Evolutionary conservation across 495 filamentous ascomycete species (phyloP), one percentile per base, ranked within the genome.

Genomic region (Apiosordaria backusii): DNA sequence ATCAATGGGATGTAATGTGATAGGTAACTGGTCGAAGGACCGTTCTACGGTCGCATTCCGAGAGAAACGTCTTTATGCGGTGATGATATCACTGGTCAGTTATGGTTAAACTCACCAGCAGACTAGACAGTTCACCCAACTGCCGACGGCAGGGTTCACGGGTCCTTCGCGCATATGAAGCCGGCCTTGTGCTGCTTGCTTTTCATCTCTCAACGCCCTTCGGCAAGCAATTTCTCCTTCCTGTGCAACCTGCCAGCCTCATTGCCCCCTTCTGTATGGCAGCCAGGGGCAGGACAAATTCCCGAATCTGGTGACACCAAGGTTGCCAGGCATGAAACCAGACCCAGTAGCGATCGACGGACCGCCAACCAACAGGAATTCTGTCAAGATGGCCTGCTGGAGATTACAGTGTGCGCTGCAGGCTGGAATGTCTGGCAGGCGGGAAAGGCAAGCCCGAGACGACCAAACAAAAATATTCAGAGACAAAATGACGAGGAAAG

Each of bases 321-420:
- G 40, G 50, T 3, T 29, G 7, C 4, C 13, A 21, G 45, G 35
- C 59, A 62, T 66, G 59, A 66, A 57, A 66, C 52, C n/a, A 21
- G 52, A 7, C 52, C 52, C 52, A 65, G 54, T 22, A 69, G 59
- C 24, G 67, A 69, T 66, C 67, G 60, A 55, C 60, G 45, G 63
- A 18, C 53, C 18, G 25, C 60, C 25, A 65, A 19, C 60, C 54
- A 63, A 60, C 35, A 50, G 53, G 21, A 64, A 57, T 64, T 21
- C n/a, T 21, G 21, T 55, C n/a, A n/a, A n/a, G n/a, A n/a, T n/a
- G n/a, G n/a, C n/a, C n/a, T n/a, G n/a, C n/a, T n/a, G n/a, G n/a
- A n/a, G n/a, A n/a, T n/a, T n/a, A n/a, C n/a, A n/a, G n/a, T n/a
- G n/a, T n/a, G n/a, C n/a, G n/a, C n/a, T 53, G 50, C 50, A 4